Conservation (phyloP, 2,329 filamentous ascomycete genomes). For the Dothistroma pini region DNA sequence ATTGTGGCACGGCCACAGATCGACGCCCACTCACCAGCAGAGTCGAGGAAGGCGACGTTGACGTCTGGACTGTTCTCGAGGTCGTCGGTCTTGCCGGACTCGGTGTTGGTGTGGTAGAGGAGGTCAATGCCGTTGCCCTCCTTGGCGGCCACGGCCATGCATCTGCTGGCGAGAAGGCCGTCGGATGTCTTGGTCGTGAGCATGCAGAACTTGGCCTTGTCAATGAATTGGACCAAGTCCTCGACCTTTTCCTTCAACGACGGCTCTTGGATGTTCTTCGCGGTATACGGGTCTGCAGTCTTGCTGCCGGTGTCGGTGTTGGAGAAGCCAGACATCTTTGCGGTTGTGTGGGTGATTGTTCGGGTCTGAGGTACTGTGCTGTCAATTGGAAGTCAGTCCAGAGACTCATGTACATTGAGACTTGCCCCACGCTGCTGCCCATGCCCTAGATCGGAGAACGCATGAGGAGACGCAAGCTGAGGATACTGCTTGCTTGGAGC, state of each 20-base stretch:
- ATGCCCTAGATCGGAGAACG: neutral
- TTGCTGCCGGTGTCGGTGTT: conserved; percentile 61
- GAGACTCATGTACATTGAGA: neutral
- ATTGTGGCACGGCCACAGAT: conserved; percentile 70
- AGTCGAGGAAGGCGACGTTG: conserved; percentile 72
- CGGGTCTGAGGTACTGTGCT: neutral
- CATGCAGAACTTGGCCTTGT: conserved; percentile 77
- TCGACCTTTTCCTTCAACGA: conserved; percentile 71
- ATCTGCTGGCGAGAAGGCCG: conserved; percentile 70
- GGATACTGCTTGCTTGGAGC: neutral
- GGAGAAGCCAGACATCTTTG: conserved; percentile 45
- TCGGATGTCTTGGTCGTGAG: conserved; percentile 72
- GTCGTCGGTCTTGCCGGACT: conserved; percentile 83
- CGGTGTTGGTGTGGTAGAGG: conserved; percentile 88
- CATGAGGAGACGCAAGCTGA: neutral
- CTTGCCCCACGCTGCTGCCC: neutral
- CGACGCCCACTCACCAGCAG: conserved; percentile 79
- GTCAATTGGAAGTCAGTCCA: neutral
- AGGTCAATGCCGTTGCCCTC: conserved; percentile 75
- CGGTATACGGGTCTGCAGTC: conserved; percentile 74
- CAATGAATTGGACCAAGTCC: conserved; percentile 68
- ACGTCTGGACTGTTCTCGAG: conserved; percentile 67
- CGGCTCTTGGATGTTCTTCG: conserved; percentile 68
- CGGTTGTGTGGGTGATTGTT: conserved; percentile 11
- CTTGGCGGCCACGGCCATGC: conserved; percentile 81